phyloP scores from a whole-genome alignment of 805 yeast genomes.

The Zygotorulaspora sp. region DNA sequence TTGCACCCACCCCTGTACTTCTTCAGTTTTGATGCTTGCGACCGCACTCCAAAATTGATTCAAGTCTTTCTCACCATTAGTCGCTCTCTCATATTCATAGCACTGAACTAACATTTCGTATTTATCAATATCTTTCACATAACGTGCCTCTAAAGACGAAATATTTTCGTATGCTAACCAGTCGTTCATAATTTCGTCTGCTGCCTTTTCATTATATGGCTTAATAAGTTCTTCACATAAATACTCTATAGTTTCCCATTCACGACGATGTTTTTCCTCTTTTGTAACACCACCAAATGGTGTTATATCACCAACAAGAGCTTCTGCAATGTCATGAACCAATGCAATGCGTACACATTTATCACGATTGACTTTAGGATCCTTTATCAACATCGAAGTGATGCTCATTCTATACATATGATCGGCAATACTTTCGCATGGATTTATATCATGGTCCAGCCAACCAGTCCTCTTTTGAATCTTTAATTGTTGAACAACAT shows the following conservation, averaged over 20 bases:
- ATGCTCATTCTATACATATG: constrained; percentile 94
- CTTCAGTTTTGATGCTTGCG: constrained; percentile 59
- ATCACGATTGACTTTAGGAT: constrained; percentile 49
- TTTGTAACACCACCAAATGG: constrained; percentile 71
- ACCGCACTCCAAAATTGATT: constrained; percentile 66
- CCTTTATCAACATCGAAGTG: constrained; percentile 61
- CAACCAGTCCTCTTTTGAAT: constrained; percentile 87
- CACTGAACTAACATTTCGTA: constrained; percentile 79
- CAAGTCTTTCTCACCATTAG: constrained; percentile 51
- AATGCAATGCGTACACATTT: constrained; percentile 80
- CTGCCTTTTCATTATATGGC: constrained; percentile 58
- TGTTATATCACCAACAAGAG: constrained; percentile 92
- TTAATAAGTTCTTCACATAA: constrained; percentile 50
- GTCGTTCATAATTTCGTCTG: constrained; percentile 58
- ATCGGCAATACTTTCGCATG: constrained; percentile 67
- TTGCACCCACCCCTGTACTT: constrained; percentile 67
- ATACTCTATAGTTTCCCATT: constrained; percentile 64
- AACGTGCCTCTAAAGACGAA: constrained; percentile 73
- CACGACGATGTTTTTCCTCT: constrained; percentile 79
- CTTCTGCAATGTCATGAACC: constrained; percentile 90
- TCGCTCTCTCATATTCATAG: constrained; percentile 72
- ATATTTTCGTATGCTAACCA: constrained; percentile 91
- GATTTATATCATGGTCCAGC: constrained; percentile 55
- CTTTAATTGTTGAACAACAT: constrained; percentile 67
- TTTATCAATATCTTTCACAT: constrained; percentile 91